A percentile compares a stretch with the other conserved stretches of the same genome.
Evolutionary conservation across 2,329 filamentous ascomycete species (phyloP).

Genomic region (Pseudopyrenochaeta lycopersici): DNA sequence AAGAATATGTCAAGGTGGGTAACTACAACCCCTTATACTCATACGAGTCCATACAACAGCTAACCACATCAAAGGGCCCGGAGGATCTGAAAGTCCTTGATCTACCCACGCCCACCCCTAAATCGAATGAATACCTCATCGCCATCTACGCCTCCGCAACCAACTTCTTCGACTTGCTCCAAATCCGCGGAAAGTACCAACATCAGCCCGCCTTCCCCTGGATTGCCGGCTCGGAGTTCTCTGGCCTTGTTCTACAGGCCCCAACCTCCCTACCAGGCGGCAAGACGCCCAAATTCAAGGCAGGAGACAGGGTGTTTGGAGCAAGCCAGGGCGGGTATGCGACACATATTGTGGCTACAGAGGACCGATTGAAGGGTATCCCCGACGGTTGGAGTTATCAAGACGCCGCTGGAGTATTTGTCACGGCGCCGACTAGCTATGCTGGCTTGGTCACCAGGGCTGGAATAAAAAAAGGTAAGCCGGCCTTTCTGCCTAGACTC

Average conservation of each 20-base stretch:
- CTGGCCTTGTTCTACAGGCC: conserved; percentile 75
- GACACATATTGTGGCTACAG: conserved; percentile 73
- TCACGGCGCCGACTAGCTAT: conserved; percentile 91
- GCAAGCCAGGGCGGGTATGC: conserved; percentile 87
- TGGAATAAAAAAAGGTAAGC: conserved; percentile 67
- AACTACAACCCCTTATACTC: conserved; percentile 6
- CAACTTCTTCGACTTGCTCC: conserved; percentile 97
- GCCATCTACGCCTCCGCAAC: conserved; percentile 85
- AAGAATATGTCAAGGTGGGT: conserved; percentile 75
- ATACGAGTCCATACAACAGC: background rate
- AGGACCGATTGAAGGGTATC: conserved; percentile 74
- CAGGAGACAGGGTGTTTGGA: conserved; percentile 87
- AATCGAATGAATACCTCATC: conserved; percentile 81
- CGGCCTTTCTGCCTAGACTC: background rate
- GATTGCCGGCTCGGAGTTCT: conserved; percentile 87
- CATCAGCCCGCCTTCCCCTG: conserved; percentile 88
- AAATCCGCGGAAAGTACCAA: conserved; percentile 96
- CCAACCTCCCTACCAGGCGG: conserved; percentile 61
- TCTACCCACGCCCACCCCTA: conserved; percentile 77
- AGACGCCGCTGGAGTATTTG: conserved; percentile 87
- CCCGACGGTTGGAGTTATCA: conserved; percentile 83
- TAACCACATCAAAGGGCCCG: conserved; percentile 66
- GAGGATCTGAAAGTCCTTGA: conserved; percentile 78
- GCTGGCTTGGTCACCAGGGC: conserved; percentile 82
- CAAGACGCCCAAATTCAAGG: conserved; percentile 69